Conservation (phyloP, 140 eudicot species). For the Anethum foeniculum region DNA sequence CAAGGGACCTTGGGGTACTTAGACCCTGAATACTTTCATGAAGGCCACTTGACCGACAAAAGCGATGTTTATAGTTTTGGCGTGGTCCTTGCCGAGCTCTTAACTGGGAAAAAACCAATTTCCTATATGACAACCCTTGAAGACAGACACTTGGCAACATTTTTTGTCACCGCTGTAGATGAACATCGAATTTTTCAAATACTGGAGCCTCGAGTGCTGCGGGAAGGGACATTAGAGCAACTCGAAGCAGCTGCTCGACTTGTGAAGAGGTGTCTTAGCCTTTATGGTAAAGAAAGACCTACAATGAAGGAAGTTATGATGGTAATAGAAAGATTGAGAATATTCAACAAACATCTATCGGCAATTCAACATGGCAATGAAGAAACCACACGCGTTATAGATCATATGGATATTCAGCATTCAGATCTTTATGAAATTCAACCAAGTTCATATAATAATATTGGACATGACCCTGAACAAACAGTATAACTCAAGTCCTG, state of each 20-base stretch:
- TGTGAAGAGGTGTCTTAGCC: constrained; percentile 2
- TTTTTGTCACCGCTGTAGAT: neutral
- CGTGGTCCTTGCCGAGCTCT: neutral
- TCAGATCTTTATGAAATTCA: constrained; percentile 28
- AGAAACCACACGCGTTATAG: constrained; percentile 12
- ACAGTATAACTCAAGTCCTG: constrained; percentile 1
- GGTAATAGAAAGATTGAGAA: constrained; percentile 7
- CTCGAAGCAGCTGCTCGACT: constrained; percentile 9
- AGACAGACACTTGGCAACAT: neutral
- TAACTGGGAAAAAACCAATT: constrained; percentile 5
- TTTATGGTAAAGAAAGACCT: neutral
- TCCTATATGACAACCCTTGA: neutral
- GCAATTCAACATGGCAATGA: neutral
- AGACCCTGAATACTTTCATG: neutral
- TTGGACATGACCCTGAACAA: constrained; percentile 1
- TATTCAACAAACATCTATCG: neutral
- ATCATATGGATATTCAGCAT: neutral
- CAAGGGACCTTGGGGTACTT: constrained; percentile 7
- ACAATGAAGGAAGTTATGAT: constrained; percentile 2
- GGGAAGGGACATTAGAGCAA: constrained; percentile 4
- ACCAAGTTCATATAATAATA: constrained; percentile 9
- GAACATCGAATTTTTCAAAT: constrained; percentile 2
- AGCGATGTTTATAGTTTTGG: constrained; percentile 12
- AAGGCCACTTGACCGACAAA: neutral
- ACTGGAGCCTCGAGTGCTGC: neutral